Base-by-base conservation (phyloP, 1,284 basidiomycete genomes). In the Ustilago tritici region DNA sequence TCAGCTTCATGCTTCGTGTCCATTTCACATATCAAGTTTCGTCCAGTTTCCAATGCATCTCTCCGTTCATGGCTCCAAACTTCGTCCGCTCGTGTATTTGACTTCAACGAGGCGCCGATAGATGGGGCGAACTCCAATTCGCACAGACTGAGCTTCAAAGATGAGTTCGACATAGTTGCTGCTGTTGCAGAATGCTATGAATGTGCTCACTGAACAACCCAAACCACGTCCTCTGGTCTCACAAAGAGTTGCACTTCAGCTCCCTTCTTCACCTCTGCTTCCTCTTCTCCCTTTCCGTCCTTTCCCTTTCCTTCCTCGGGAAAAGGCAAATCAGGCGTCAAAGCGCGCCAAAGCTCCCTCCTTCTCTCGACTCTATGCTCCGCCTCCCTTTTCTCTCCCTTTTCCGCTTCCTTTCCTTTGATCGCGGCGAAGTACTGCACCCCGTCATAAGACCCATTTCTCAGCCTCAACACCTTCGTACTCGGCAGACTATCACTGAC, bases 361-460 rank as follows among this genome's bases (percentile, higher is more conserved):
- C 63, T 31, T 52, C 58, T 43, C 5, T 53, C 61, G 41, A 40
- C 6, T 55, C 56, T 35, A 15, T 17, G 35, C 28, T 28, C 40
- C 41, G 46, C 19, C 36, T 52, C 61, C 28, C 36, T 56, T 19
- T 57, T 55, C 19, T 15, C 17, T 32, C 36, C 60, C 19, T 57
- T 55, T 14, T 15, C 17, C 38, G 8, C 41, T 15, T 9, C 28
- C 15, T 52, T 85, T 63, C 90, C 87, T 4, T 88, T 87, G 4
- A 23, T 17, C 53, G 19, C 38, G 9, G 90, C 71, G 81, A 94
- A 95, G 86, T 95, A 95, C 10, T 91, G 89, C 15, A 93, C 87
- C 0, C 93, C 93, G 32, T 90, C 90, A 90, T 92, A 92, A 0
- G 90, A 89, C 0, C 94, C 94, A 78, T 95, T 93, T 81, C 38